Base-by-base conservation (phyloP, 306 rosid species). In the Abrus pulchellus region DNA sequence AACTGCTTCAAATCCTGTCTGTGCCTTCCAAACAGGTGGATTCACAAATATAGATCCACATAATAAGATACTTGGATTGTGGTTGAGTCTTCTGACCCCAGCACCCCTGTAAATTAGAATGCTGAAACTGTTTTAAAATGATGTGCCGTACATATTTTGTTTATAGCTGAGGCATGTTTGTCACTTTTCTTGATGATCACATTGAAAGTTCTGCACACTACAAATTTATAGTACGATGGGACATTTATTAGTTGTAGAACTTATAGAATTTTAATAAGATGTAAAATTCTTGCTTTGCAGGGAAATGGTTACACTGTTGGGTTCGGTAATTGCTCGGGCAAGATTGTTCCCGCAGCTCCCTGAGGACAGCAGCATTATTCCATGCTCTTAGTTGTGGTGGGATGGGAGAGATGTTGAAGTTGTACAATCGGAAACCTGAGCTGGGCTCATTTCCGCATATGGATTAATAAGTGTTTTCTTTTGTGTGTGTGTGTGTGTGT, bases 291-390 rank as follows among this genome's bases (percentile, higher is more conserved):
- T 67, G 76, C 55, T 71, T 76, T 84, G 84, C 91, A 91, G 98
- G 98, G 98, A 50, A 55, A 86, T 59, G 92, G 91, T 62, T 92
- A 92, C 94, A 94, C 84, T 14, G 66, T 94, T 57, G 98, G 98
- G 41, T 94, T 94, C 10, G 97, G 98, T 5, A 86, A 83, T 13
- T 94, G 98, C 90, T 64, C 89, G 0, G 98, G 98, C 63, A 94
- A 89, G 89, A 72, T 94, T 74, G 78, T 84, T 56, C 97, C 97
- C 12, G 47, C 97, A 43, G 82, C 84, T 49, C 85, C 87, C 11
- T 89, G 83, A 88, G 44, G 70, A 40, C 34, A 34, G 7, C 32
- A 49, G 7, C 48, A 27, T 20, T 81, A 68, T 65, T 82, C 41
- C 52, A 9, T 36, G 29, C 12, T 69, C 52, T 34, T 59, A 43